Evolutionary conservation across 345 rosid genomes (phyloP), one percentile per base, ranked within the genome.

Genomic region (Firmiana major): DNA sequence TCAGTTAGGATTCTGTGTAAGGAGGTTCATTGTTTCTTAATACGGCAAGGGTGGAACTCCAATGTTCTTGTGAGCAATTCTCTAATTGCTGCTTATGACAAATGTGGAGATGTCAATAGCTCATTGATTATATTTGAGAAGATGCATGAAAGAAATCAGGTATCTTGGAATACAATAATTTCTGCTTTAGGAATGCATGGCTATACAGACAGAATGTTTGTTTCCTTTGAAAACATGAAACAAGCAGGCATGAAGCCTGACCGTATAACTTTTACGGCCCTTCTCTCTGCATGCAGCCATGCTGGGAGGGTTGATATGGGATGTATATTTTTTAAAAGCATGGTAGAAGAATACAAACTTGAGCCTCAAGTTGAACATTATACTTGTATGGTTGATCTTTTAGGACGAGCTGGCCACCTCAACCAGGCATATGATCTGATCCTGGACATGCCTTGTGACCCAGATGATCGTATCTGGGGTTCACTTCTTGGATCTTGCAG

Each of bases 351-450:
- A 63, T 80, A 83, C 57, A 81, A 78, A n/a, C 81, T 86, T n/a
- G 53, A 80, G 62, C 90, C 89, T 60, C 79, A 63, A 67, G 69
- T 88, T 73, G 87, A 88, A 46, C 89, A 88, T 38, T 86, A 83
- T 67, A 81, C 88, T 45, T 87, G 90, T 83, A 84, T 87, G 87
- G 86, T 82, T 55, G 88, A 85, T 82, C 87, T 88, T 65, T 80
- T 84, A 40, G 86, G 90, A 55, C 81, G 82, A 74, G 77, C 88
- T 58, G 88, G 89, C 57, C 78, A 81, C 72, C 78, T 88, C 17
- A 76, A 77, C 17, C 80, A 82, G 70, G 89, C 86, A 16, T 86
- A 79, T 83, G 77, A 83, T 72, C 78, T 88, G 77, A 81, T 86
- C 81, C 78, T 70, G 75, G 24, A 76, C 65, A 83, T 86, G 89